Evolutionary conservation across 495 filamentous ascomycete species (phyloP).

Genomic region (Coniosporium apollinis): DNA sequence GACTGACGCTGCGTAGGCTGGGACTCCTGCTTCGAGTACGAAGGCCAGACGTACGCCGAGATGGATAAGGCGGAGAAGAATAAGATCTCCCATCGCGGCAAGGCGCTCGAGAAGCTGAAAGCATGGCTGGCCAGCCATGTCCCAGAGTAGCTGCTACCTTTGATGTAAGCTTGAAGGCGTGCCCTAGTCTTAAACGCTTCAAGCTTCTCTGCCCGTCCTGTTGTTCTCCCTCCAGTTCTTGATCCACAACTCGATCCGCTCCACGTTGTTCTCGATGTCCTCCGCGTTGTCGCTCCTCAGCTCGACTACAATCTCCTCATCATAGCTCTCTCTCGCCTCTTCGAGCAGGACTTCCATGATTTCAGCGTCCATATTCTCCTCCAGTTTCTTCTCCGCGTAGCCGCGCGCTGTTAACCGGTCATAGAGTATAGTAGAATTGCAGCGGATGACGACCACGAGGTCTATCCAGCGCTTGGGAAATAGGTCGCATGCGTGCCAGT

Average conservation of each 20-base stretch:
- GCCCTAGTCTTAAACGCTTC: not conserved
- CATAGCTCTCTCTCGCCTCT: constrained; percentile 76
- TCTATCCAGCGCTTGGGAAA: constrained; percentile 93
- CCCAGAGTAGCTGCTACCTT: not conserved
- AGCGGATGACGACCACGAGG: constrained; percentile 80
- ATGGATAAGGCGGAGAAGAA: constrained; percentile 93
- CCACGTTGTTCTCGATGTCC: constrained; percentile 76
- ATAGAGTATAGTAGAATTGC: constrained; percentile 60
- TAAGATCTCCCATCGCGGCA: constrained; percentile 73
- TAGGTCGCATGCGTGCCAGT: constrained; percentile 96
- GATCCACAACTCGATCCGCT: constrained; percentile 68
- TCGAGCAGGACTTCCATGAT: constrained; percentile 91
- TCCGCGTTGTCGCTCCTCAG: constrained; percentile 63
- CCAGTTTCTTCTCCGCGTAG: constrained; percentile 70
- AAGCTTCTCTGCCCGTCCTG: constrained; percentile 8
- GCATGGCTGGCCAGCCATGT: constrained; percentile 47
- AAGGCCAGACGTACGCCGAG: constrained; percentile 90
- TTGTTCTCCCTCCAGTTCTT: constrained; percentile 62
- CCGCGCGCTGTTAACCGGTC: constrained; percentile 65
- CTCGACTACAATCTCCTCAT: constrained; percentile 80
- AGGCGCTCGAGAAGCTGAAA: constrained; percentile 70
- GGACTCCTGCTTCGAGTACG: constrained; percentile 93
- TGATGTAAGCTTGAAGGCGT: not conserved
- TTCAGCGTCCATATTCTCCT: constrained; percentile 93
- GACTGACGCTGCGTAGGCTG: constrained; percentile 37